Conservation (phyloP, 192 early-diverging fungal species). For the Podila clonocystis region DNA sequence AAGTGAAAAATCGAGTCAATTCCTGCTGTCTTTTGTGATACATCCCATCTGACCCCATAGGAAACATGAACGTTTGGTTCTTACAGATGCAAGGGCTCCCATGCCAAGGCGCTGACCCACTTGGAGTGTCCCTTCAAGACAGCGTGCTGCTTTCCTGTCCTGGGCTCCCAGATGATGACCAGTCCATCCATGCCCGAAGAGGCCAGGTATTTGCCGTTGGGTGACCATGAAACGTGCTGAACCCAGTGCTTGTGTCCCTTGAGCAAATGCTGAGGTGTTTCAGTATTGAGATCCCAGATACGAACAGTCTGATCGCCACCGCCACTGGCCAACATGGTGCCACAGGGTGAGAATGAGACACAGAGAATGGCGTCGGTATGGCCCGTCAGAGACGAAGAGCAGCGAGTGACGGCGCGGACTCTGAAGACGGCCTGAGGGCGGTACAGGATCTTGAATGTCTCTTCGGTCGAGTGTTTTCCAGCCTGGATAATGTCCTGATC, state of each 20-base stretch:
- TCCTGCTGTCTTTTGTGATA: not conserved
- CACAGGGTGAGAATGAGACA: conserved; percentile 91
- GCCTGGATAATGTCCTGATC: conserved; percentile 84
- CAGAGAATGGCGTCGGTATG: conserved; percentile 96
- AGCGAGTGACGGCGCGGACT: conserved; percentile 92
- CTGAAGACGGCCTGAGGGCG: conserved; percentile 96
- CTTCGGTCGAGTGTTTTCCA: conserved; percentile 85
- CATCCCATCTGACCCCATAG: not conserved
- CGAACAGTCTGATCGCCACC: conserved; percentile 95
- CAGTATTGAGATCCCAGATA: conserved; percentile 97
- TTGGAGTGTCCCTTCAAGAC: conserved; percentile 87
- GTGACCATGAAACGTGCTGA: conserved; percentile 91
- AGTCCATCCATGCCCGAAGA: conserved; percentile 96
- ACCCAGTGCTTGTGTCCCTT: conserved; percentile 94
- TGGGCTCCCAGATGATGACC: conserved; percentile 89
- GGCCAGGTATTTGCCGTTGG: conserved; percentile 84
- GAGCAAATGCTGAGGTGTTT: conserved; percentile 80
- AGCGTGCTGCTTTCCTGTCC: conserved; percentile 74
- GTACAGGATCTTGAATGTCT: conserved; percentile 91
- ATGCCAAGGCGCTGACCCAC: conserved; percentile 89
- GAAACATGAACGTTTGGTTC: conserved; percentile 3
- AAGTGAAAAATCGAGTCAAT: not conserved
- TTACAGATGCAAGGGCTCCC: conserved; percentile 93
- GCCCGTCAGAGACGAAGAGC: conserved; percentile 85
- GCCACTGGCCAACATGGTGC: conserved; percentile 91